Percentiles rank a stretch among this genome's conserved stretches.
These are phyloP conservation scores for Suhomyces coccinellae DNA, from an alignment of 1,139 yeast species.

Conservation along the genomic window DNA sequence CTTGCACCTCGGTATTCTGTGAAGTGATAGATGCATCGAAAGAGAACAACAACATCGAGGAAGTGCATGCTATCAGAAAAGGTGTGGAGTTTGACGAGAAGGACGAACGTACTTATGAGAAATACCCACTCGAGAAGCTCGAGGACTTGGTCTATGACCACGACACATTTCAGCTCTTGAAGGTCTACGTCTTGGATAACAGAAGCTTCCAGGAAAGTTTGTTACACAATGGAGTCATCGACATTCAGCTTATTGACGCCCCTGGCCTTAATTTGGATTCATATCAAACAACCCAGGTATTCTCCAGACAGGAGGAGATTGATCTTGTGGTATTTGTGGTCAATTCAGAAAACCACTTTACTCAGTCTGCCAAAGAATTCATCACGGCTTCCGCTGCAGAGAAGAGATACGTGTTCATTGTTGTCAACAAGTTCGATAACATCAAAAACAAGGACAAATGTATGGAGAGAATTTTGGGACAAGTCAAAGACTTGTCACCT, in stretches of 20 bases:
- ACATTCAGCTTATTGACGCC: slow-evolving; percentile 90
- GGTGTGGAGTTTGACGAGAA: slow-evolving; percentile 57
- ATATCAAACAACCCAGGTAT: slow-evolving; percentile 91
- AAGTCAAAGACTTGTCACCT: slow-evolving; percentile 85
- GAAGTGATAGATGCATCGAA: slow-evolving; percentile 81
- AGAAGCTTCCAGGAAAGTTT: slow-evolving; percentile 71
- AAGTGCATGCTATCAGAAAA: slow-evolving; percentile 88
- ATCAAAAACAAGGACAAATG: slow-evolving; percentile 81
- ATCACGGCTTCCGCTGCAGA: slow-evolving; percentile 90
- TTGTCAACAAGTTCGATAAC: slow-evolving; percentile 87
- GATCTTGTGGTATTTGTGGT: slow-evolving; percentile 96
- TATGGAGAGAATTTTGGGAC: slow-evolving; percentile 72
- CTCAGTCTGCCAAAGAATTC: slow-evolving; percentile 91
- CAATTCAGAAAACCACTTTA: slow-evolving; percentile 93
- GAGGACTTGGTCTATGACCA: slow-evolving; percentile 72
- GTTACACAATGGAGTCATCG: slow-evolving; percentile 86
- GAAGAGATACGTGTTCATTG: slow-evolving; percentile 88
- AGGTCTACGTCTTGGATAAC: slow-evolving; percentile 78
- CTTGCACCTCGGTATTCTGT: slow-evolving; percentile 95
- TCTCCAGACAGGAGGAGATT: slow-evolving; percentile 95
- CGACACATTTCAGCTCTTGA: slow-evolving; percentile 70
- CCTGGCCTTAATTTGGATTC: slow-evolving; percentile 96
- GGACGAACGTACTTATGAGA: slow-evolving; percentile 67
- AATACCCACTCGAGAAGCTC: slow-evolving; percentile 54
- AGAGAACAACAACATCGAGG: slow-evolving; percentile 74